Evolutionary conservation across 176 grass and related monocot genomes (phyloP), one percentile per base, ranked within the genome.

Genomic region (Microstegium vimineum): DNA sequence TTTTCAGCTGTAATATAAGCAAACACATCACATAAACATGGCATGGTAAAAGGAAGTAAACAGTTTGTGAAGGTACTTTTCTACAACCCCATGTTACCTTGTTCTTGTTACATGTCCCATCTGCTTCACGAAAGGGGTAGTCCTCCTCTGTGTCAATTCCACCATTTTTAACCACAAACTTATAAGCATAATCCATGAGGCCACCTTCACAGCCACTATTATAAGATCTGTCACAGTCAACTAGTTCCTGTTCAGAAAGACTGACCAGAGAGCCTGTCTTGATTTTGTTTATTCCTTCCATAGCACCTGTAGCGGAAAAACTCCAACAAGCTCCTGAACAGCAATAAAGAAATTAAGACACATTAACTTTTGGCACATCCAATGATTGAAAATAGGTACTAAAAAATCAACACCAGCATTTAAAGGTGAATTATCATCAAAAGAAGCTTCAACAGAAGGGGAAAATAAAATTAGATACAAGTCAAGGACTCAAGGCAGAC

Each of bases 251-350:
- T 79, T 98, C 95, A 14, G 95, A 95, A 83, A 98, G 90, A 74
- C 92, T 98, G 22, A 90, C 64, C 16, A 98, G 91, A 60, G 92
- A 88, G 28, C 92, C 90, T 0, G 89, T 90, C 22, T 86, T 92
- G 62, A 98, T 95, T 81, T 98, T 93, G 65, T 98, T 98, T 85
- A 98, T 98, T 79, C 95, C 95, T 86, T 98, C 95, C 17, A 98
- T 95, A 56, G 95, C 92, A 75, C 92, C 95, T 84, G 92, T 95
- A 35, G 95, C 92, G 5, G 92, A 95, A 83, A 98, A 98, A 62
- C 92, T 91, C 95, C 95, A 98, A 79, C 95, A 98, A 81, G 91
- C 92, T 78, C 95, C 95, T 98, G 57, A 54, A 82, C 66, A 76
- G 64, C 49, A 74, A 85, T 45, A 20, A 23, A 91, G 0, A 41